Conservation (phyloP, 2,329 filamentous ascomycete genomes). For the Chrysoporthe deuterocubensis region DNA sequence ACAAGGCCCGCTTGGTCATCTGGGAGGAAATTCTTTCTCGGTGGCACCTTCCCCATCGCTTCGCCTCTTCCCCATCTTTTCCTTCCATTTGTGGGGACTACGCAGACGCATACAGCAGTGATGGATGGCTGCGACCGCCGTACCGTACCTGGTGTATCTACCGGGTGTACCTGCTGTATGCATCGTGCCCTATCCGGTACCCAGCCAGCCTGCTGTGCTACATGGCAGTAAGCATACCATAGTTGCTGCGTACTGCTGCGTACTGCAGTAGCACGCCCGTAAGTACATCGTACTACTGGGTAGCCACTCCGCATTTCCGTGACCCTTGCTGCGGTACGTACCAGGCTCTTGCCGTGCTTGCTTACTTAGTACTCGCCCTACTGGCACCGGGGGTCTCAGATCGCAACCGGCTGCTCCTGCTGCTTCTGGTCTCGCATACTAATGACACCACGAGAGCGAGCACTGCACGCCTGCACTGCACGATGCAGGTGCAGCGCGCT, state of each 20-base stretch:
- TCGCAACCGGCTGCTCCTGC: conserved; percentile 7
- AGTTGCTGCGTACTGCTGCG: not conserved
- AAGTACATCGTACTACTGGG: too few relatives aligned
- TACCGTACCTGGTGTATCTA: not conserved
- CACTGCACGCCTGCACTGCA: too few relatives aligned
- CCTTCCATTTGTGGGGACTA: conserved; percentile 6
- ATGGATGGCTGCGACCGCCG: not conserved
- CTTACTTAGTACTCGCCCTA: not conserved
- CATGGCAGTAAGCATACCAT: not conserved
- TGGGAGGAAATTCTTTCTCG: not conserved
- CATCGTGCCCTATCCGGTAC: not conserved
- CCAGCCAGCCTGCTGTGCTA: not conserved
- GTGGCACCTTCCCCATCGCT: conserved; percentile 17
- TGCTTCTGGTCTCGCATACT: not conserved
- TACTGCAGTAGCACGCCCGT: not conserved
- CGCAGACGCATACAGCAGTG: too few relatives aligned
- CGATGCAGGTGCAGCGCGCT: too few relatives aligned
- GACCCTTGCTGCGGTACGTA: not conserved
- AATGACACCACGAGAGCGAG: too few relatives aligned
- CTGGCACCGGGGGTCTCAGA: not conserved
- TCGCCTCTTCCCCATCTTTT: conserved; percentile 21
- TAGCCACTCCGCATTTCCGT: not conserved
- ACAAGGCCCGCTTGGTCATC: not conserved
- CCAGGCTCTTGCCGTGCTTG: not conserved
- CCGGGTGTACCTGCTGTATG: conserved; percentile 1